Evolutionary conservation across 345 rosid genomes (phyloP), one percentile per base, ranked within the genome.

Genomic region (Excoecaria cochinchinensis): DNA sequence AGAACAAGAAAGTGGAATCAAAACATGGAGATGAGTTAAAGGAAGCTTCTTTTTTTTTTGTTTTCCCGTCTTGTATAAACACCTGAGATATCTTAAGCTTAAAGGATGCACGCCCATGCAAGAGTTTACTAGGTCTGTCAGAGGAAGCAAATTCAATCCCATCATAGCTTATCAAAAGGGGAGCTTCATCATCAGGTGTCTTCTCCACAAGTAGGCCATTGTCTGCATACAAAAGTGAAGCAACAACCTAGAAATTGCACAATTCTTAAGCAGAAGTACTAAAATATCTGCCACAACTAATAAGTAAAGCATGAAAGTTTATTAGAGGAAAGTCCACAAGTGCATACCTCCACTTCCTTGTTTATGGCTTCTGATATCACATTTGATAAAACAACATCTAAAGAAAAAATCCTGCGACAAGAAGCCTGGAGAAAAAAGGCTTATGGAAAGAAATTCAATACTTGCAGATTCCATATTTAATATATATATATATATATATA

Each of bases 11-110:
- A 16, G 69, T 11, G 0, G n/a, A 42, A 65, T 15, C 6, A 42
- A 65, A 0, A n/a, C 24, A n/a, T 8, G n/a, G 16, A 17, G 52
- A 4, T 40, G 19, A 22, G 51, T 22, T 40, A 60, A 31, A 61
- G 69, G 48, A 71, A 67, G 58, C 78, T 39, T 62, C n/a, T n/a
- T 71, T 62, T 66, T 62, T 66, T 6, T 14, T 24, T n/a, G n/a
- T n/a, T n/a, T n/a, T n/a, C n/a, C n/a, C n/a, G 68, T 74, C 39
- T 60, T 59, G 67, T 65, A 46, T 57, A 60, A 75, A 40, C 56
- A 91, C 97, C 98, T 91, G 92, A 77, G 97, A 89, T 74, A 91
- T 90, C 80, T 90, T 90, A 76, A 93, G 89, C 83, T 88, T 90
- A 74, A 93, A 90, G 76, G 97, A 88, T 63, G 93, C 90, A n/a